These are phyloP conservation scores for Discostella pseudostelligera DNA, from an alignment of 108 stramenopile species.

Conservation along the genomic window DNA sequence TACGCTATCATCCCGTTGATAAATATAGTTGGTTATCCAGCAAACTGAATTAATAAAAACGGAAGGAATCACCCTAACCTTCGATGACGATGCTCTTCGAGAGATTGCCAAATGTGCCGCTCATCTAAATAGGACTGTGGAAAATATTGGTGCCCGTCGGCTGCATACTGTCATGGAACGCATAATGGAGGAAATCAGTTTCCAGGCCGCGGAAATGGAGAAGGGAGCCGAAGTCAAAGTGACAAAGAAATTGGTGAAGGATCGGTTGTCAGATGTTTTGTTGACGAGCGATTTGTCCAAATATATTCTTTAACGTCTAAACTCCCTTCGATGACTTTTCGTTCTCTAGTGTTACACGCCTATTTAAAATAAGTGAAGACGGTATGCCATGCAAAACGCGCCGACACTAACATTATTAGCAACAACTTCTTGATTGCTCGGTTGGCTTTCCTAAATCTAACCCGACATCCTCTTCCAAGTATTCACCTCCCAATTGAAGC, in stretches of 20 bases:
- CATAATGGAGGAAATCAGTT: constrained; percentile 96
- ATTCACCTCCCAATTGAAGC: constrained; percentile 4
- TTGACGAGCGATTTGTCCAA: constrained; percentile 85
- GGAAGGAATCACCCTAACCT: constrained; percentile 89
- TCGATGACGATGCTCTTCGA: constrained; percentile 95
- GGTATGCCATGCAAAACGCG: neutral
- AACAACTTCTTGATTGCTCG: constrained; percentile 9
- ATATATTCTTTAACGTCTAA: constrained; percentile 87
- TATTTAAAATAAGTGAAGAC: no score
- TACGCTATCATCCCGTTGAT: neutral
- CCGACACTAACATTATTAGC: constrained; percentile 1
- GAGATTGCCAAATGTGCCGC: constrained; percentile 96
- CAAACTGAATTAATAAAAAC: constrained; percentile 92
- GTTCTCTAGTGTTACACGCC: no score
- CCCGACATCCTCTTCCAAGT: constrained; percentile 24
- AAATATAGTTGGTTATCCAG: constrained; percentile 75
- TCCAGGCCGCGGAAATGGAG: constrained; percentile 90
- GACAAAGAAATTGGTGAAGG: constrained; percentile 78
- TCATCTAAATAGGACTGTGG: constrained; percentile 93
- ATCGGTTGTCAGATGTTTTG: constrained; percentile 79
- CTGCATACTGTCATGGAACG: constrained; percentile 98
- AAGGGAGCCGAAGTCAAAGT: constrained; percentile 73
- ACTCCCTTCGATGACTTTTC: neutral
- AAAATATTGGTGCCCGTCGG: constrained; percentile 98
- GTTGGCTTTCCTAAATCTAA: constrained; percentile 34